Percentiles rank a stretch among this genome's conserved stretches.
These are phyloP conservation scores for Strobilomyces dryophilus DNA, from an alignment of 768 basidiomycete genomes.

Conservation along the genomic window DNA sequence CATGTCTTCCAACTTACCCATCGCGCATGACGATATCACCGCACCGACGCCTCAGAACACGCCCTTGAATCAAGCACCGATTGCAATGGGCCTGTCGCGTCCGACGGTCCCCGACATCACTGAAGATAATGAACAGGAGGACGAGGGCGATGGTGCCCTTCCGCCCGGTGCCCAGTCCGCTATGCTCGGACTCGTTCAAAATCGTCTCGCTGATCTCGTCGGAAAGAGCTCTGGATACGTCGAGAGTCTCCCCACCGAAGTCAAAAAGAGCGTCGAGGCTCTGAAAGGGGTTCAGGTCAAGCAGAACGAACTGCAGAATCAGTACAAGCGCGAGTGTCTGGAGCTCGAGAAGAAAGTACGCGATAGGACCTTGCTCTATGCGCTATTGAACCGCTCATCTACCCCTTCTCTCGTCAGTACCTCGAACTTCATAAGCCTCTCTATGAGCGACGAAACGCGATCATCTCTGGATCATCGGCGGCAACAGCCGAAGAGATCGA, in stretches of 20 bases:
- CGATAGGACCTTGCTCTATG: conserved; percentile 11
- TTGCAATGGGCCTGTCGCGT: conserved; percentile 73
- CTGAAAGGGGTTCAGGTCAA: conserved; percentile 92
- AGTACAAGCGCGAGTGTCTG: conserved; percentile 90
- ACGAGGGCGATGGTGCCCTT: conserved; percentile 47
- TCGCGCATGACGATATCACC: conserved; percentile 55
- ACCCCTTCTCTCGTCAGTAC: conserved; percentile 43
- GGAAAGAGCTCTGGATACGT: conserved; percentile 95
- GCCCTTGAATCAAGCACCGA: conserved; percentile 77
- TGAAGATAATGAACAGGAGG: conserved; percentile 74
- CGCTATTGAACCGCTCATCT: conserved; percentile 9
- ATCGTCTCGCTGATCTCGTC: conserved; percentile 77
- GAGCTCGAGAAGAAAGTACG: conserved; percentile 93
- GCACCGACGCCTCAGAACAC: conserved; percentile 97
- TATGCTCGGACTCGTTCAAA: conserved; percentile 84
- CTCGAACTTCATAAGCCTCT: conserved; percentile 75
- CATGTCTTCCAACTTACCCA: conserved; percentile 72
- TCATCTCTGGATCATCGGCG: conserved; percentile 73
- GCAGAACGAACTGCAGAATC: conserved; percentile 85
- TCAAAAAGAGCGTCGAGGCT: conserved; percentile 83
- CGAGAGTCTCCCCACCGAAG: conserved; percentile 76
- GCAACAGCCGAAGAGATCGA: conserved; percentile 81
- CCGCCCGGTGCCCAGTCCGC: conserved; percentile 51
- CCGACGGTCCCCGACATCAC: conserved; percentile 87
- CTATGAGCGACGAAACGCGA: conserved; percentile 79